Evolutionary conservation across 352 stramenopile species (phyloP).

Genomic region (Phytopythium litorale): DNA sequence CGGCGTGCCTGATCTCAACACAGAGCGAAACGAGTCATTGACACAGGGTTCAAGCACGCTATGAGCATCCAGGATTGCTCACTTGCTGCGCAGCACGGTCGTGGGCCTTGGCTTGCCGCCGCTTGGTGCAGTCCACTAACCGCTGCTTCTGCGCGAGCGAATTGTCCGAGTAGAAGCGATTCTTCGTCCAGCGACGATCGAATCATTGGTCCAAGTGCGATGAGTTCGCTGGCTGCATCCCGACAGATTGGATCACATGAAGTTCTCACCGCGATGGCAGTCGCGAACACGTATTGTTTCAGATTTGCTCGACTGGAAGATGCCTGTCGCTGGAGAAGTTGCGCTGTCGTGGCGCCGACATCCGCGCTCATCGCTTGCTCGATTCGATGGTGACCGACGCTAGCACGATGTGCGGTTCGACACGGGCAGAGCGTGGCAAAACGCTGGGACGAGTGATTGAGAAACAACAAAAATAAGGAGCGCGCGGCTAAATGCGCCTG

Average conservation of each 20-base stretch:
- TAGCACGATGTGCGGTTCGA: not conserved
- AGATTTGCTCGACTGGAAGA: conserved; percentile 25
- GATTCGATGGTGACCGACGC: not conserved
- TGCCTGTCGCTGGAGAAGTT: conserved; percentile 34
- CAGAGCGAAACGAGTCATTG: not conserved
- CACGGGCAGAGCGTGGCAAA: not conserved
- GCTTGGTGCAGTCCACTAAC: conserved; percentile 52
- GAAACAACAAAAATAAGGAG: too few relatives aligned
- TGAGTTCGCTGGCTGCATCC: not conserved
- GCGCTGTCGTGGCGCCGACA: conserved; percentile 23
- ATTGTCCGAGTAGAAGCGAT: conserved; percentile 74
- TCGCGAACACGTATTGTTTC: conserved; percentile 27
- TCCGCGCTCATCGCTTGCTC: conserved; percentile 20
- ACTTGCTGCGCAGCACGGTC: conserved; percentile 59
- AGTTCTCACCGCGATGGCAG: conserved; percentile 25
- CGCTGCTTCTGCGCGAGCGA: conserved; percentile 53
- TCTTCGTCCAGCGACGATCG: conserved; percentile 14
- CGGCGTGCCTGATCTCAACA: conserved; percentile 27
- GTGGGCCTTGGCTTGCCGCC: conserved; percentile 41
- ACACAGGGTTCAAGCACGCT: not conserved
- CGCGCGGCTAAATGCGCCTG: conserved; percentile 2
- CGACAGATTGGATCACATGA: not conserved
- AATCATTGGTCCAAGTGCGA: not conserved
- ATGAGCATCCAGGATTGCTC: not conserved
- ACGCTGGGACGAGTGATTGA: too few relatives aligned